Evolutionary conservation across 257 asterid species (phyloP).

Genomic region (Jasminum sambac): DNA sequence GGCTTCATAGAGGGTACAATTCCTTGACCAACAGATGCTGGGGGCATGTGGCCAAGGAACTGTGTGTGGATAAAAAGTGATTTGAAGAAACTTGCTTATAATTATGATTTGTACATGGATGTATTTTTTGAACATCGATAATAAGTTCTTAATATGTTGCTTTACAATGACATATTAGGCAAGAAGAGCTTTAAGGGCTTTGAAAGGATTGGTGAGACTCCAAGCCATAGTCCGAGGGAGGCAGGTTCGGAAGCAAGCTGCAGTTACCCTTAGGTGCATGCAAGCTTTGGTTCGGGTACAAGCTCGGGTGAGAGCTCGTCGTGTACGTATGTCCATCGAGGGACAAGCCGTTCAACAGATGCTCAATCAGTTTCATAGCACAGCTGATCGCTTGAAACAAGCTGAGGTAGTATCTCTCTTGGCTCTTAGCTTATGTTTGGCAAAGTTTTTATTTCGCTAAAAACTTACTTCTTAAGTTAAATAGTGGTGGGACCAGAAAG

Average conservation of each 20-base stretch:
- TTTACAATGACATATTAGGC: conserved; percentile 49
- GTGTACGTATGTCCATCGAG: conserved; percentile 79
- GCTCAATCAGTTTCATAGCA: conserved; percentile 58
- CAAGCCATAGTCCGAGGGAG: conserved; percentile 93
- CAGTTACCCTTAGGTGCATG: conserved; percentile 92
- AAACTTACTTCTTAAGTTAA: no score
- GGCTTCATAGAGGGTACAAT: no score
- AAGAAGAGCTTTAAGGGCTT: conserved; percentile 87
- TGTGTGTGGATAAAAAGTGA: no score
- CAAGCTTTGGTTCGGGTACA: conserved; percentile 98
- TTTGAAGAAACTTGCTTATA: not conserved
- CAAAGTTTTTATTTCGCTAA: no score
- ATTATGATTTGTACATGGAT: not conserved
- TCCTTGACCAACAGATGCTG: no score
- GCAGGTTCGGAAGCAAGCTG: conserved; percentile 92
- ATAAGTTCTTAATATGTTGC: not conserved
- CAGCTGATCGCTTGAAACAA: conserved; percentile 53
- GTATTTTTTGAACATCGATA: not conserved
- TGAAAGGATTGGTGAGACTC: conserved; percentile 90
- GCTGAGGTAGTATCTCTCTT: conserved; percentile 63
- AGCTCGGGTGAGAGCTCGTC: conserved; percentile 92
- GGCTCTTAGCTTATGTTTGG: not conserved
- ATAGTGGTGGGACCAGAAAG: no score
- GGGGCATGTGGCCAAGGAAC: no score
- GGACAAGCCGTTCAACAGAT: conserved; percentile 87